Base-by-base conservation (phyloP, 139 green algal species). In the Tetradesmus lagerheimii region DNA sequence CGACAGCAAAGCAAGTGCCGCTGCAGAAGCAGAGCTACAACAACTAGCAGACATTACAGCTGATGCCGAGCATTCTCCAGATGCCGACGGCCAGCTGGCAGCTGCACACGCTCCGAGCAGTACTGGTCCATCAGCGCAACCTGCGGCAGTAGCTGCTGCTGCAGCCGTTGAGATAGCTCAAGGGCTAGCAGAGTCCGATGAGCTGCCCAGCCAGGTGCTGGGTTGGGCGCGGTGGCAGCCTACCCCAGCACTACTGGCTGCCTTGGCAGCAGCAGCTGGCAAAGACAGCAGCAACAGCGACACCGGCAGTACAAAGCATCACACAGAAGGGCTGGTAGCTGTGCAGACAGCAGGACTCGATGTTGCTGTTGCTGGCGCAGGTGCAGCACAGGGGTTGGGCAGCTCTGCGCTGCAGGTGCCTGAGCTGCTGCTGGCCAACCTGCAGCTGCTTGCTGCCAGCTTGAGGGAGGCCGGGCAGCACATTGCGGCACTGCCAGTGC, bases 351-450 rank as follows among this genome's bases (percentile, higher is more conserved):
- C 79, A 35, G 37, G 9, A 80, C 15, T 8, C 18, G 25, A 16
- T 34, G 25, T 15, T 11, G 25, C 25, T 76, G 66, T 16, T 37
- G 66, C 3, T 31, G 35, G 23, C 5, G 77, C 20, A 8, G 77
- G 38, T 57, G 38, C 37, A 50, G 77, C 27, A 35, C 25, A 35
- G 77, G 71, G 8, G 47, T 31, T 64, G 9, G 35, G 80, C n/a
- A 71, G 41, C 34, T 20, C 23, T 11, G 82, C 87, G 1, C 43
- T 92, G 74, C 89, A 83, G 5, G 91, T 91, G 80, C 79, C 91
- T 23, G 93, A 93, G 88, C 77, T 93, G 35, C 90, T 89, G 20
- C 31, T 93, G 76, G 66, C 90, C 0, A 90, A 93, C 84, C 80
- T 94, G 29, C 86, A 93, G 37, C 79, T 93, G 77, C 75, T 95